Conservation (phyloP, 2,329 filamentous ascomycete species). For the Diaporthe vaccinii region DNA sequence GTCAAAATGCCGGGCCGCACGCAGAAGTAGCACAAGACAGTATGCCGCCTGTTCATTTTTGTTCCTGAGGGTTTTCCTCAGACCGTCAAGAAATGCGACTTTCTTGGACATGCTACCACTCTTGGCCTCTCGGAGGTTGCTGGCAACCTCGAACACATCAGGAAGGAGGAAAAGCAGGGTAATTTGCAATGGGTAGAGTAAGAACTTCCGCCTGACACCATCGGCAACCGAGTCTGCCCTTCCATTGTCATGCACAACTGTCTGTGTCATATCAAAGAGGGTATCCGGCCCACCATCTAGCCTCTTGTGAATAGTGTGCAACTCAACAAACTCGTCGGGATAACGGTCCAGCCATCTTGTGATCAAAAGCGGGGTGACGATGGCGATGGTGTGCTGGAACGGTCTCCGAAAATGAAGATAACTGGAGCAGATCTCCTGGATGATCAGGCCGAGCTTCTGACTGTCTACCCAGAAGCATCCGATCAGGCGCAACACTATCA, state of each 20-base stretch:
- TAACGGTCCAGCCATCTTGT: constrained; percentile 76
- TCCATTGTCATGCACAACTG: constrained; percentile 53
- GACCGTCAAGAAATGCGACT: constrained; percentile 72
- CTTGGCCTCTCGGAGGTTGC: constrained; percentile 75
- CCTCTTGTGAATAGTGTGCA: constrained; percentile 72
- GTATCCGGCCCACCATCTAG: constrained; percentile 77
- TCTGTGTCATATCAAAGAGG: constrained; percentile 77
- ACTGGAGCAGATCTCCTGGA: constrained; percentile 76
- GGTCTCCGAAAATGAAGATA: constrained; percentile 76
- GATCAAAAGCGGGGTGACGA: constrained; percentile 73
- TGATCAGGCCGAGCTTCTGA: constrained; percentile 70
- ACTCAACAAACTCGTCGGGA: constrained; percentile 73
- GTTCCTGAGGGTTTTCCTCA: constrained; percentile 74
- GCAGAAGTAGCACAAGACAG: constrained; percentile 73
- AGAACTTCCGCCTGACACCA: constrained; percentile 65
- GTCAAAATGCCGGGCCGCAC: constrained; percentile 74
- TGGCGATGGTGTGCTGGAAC: constrained; percentile 74
- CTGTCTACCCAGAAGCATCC: constrained; percentile 76
- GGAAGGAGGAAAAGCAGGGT: constrained; percentile 74
- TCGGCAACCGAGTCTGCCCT: constrained; percentile 56
- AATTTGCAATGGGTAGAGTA: constrained; percentile 74
- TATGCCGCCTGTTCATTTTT: constrained; percentile 77
- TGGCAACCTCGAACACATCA: constrained; percentile 78
- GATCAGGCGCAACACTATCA: constrained; percentile 70
- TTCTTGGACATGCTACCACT: constrained; percentile 75